phyloP scores from a whole-genome alignment of 129 eudicot species.

The Artemisia annua region DNA sequence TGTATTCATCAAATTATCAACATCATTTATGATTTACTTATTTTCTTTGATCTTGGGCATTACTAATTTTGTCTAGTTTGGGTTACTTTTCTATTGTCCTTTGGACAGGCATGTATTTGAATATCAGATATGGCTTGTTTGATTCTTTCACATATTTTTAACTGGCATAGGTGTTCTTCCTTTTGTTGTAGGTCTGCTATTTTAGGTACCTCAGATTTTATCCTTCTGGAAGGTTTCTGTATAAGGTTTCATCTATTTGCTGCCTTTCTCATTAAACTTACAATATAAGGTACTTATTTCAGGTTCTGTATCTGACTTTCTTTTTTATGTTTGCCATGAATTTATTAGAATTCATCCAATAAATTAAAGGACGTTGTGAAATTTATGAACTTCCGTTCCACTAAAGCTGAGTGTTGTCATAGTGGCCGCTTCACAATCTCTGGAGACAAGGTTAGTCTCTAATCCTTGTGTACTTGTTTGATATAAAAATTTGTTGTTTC shows the following conservation, averaged over 20 bases:
- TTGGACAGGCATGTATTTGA: too few relatives aligned
- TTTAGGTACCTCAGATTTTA: slow-evolving; percentile 87
- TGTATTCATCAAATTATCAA: too few relatives aligned
- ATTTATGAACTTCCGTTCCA: slow-evolving; percentile 69
- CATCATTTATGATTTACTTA: too few relatives aligned
- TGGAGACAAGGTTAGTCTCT: slow-evolving; percentile 72
- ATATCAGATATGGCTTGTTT: too few relatives aligned
- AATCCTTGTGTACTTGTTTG: too few relatives aligned
- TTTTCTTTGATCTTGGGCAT: background rate
- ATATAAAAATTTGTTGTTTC: background rate
- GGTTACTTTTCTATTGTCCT: too few relatives aligned
- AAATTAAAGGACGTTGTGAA: slow-evolving; percentile 86
- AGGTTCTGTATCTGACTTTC: slow-evolving; percentile 22
- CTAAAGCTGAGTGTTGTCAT: slow-evolving; percentile 64
- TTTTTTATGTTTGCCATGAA: slow-evolving; percentile 24
- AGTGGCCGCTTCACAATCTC: slow-evolving; percentile 87
- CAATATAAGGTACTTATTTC: slow-evolving; percentile 1
- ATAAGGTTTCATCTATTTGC: slow-evolving; percentile 56
- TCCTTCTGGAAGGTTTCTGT: slow-evolving; percentile 93
- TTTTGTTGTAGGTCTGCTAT: slow-evolving; percentile 85
- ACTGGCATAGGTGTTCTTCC: slow-evolving; percentile 5
- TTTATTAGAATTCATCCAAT: slow-evolving; percentile 77
- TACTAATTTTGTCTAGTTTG: too few relatives aligned
- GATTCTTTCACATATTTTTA: background rate
- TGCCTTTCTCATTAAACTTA: slow-evolving; percentile 18